Evolutionary conservation across 1,284 basidiomycete genomes (phyloP), one percentile per base, ranked within the genome.

Genomic region (Leccinum fallax): DNA sequence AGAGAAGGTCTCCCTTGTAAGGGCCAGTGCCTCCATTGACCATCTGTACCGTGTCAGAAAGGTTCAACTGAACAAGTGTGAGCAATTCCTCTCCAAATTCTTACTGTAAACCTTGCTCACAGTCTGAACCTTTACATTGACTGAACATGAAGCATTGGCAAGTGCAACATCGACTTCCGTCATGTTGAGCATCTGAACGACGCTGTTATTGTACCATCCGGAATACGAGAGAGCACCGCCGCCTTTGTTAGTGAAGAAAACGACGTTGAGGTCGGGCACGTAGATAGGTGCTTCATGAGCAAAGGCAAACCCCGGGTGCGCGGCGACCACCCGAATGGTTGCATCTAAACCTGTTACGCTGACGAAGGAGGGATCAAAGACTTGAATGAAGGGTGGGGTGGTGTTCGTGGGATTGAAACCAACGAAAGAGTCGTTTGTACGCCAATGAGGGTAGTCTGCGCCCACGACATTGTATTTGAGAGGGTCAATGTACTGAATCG

Each of bases 271-370:
- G 15, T 76, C 78, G 1, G 84, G 77, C 10, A 82, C 75, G 74
- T 86, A 91, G 2, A 90, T 80, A 0, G 86, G 86, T 2, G 89
- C 90, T 74, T 93, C 90, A 67, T 92, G 90, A 24, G 89, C 90
- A 65, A 90, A 84, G 0, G 87, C 85, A 69, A 84, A 89, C 16
- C 81, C 81, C 1, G 80, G 76, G 64, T 85, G 83, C 1, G 80
- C 81, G 0, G 86, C 84, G 24, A 93, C 81, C 61, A 82, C 73
- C 5, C 81, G 80, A 55, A 92, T 81, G 0, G 82, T 82, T 3
- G 90, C 83, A 43, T 78, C 76, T 7, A 74, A 67, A 1, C 90
- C 90, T 3, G 92, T 82, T 64, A 91, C 78, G 3, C 73, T 60
- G 61, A 87, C 75, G 73, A 93, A 93, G 5, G 74, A 78, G 4